These are phyloP conservation scores for Schoenoplectus tabernaemontani DNA, from an alignment of 202 grass and related monocot genomes.

Conservation along the genomic window DNA sequence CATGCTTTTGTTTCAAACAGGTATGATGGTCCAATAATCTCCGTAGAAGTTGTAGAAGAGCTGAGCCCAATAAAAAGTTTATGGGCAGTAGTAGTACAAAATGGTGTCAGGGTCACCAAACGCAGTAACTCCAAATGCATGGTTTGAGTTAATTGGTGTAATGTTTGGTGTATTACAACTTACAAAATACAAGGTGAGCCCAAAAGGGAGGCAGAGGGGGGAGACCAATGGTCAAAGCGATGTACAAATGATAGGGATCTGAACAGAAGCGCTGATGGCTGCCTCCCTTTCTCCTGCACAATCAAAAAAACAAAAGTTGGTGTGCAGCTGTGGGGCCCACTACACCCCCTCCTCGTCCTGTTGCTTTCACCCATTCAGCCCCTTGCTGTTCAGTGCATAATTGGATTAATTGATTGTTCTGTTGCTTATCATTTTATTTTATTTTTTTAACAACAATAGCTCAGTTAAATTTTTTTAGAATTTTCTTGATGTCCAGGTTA, in stretches of 20 bases:
- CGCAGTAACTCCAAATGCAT: background rate
- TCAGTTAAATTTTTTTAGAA: background rate
- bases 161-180: background rate
- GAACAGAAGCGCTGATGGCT: conserved; percentile 20
- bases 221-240: conserved; percentile 61
- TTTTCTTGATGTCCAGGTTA: too few species aligned
- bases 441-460: background rate
- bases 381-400: background rate
- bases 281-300: conserved; percentile 69
- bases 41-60: conserved; percentile 6
- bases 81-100: background rate
- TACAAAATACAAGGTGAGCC: background rate
- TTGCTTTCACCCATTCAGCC: background rate
- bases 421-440: background rate
- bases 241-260: conserved; percentile 50
- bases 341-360: conserved; percentile 1
- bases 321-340: conserved; percentile 16
- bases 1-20: background rate
- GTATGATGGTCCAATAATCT: conserved; percentile 12
- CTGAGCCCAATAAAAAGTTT: background rate
- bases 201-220: conserved; percentile 8
- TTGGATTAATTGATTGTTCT: background rate
- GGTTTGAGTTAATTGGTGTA: background rate
- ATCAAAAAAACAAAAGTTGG: conserved; percentile 29
- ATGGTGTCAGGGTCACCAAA: conserved; percentile 1